These are phyloP conservation scores for Gymnopus androsaceus DNA, from an alignment of 1,284 basidiomycete genomes.

Conservation along the genomic window DNA sequence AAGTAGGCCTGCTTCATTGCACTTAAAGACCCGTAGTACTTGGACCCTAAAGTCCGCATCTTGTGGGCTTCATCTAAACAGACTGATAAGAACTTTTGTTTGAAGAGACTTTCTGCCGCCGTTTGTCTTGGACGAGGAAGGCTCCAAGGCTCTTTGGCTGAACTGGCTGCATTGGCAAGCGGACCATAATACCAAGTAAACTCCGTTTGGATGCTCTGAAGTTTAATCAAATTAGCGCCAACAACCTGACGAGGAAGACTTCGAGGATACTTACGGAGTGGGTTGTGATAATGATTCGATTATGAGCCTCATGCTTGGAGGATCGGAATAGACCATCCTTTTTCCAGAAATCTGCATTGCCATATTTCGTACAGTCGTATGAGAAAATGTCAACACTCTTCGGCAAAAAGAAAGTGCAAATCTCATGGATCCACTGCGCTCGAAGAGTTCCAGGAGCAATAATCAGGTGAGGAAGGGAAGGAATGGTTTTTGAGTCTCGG, in stretches of 20 bases:
- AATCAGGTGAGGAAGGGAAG: slow-evolving; percentile 25
- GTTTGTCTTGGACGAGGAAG: slow-evolving; percentile 3
- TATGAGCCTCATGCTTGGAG: slow-evolving; percentile 20
- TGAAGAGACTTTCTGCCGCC: slow-evolving; percentile 23
- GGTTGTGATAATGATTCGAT: slow-evolving; percentile 27
- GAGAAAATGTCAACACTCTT: slow-evolving; percentile 27
- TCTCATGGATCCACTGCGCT: slow-evolving; percentile 28
- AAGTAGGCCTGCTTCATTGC: slow-evolving; percentile 22
- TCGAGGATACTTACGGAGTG: slow-evolving; percentile 32
- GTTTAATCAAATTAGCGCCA: background rate
- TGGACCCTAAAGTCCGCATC: slow-evolving; percentile 27
- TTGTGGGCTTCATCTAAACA: slow-evolving; percentile 33
- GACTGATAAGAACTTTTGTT: slow-evolving; percentile 23
- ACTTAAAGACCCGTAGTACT: slow-evolving; percentile 24
- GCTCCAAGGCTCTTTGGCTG: slow-evolving; percentile 21
- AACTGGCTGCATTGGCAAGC: background rate
- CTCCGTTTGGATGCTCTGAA: slow-evolving; percentile 21
- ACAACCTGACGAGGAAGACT: background rate
- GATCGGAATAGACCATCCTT: slow-evolving; percentile 18
- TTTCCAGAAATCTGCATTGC: slow-evolving; percentile 26
- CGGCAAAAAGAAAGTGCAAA: slow-evolving; percentile 21
- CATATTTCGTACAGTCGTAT: slow-evolving; percentile 18
- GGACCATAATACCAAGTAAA: slow-evolving; percentile 12
- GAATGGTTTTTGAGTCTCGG: background rate
- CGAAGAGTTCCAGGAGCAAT: slow-evolving; percentile 29